These are phyloP conservation scores for Mycena leptocephala DNA, from an alignment of 768 basidiomycete species.

Conservation along the genomic window DNA sequence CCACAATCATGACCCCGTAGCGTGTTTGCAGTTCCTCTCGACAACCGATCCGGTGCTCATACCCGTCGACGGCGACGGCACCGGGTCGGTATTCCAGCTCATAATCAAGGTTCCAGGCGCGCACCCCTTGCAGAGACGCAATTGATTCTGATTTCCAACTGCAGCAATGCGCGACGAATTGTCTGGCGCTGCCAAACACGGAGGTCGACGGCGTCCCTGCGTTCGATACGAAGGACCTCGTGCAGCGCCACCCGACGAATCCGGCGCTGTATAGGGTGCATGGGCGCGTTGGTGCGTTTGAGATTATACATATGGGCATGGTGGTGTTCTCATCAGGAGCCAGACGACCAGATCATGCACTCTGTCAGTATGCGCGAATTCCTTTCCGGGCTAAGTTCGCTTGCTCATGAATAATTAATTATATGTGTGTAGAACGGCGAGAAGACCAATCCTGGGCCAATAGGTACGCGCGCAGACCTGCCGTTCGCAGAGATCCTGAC, in stretches of 20 bases:
- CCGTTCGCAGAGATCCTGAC: not conserved
- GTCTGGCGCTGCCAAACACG: not conserved
- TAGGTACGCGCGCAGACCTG: not conserved
- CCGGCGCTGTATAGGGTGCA: not conserved
- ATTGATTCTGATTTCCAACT: not conserved
- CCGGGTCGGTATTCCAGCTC: conserved; percentile 10
- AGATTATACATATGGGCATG: not conserved
- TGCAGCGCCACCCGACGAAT: not conserved
- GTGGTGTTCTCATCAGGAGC: not conserved
- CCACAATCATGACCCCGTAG: not conserved
- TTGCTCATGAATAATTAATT: not conserved
- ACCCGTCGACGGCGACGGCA: conserved; percentile 7
- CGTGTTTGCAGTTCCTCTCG: not conserved
- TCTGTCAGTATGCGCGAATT: not conserved
- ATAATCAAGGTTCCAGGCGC: conserved; percentile 24
- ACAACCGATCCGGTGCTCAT: not conserved
- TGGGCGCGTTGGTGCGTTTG: conserved; percentile 3
- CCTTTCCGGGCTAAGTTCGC: not conserved
- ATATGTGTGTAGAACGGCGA: no score
- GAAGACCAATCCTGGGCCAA: no score
- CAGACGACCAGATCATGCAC: not conserved
- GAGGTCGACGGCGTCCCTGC: conserved; percentile 11
- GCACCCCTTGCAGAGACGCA: no score
- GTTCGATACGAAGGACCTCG: not conserved
- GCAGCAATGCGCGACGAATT: conserved; percentile 1